These are phyloP conservation scores for Phaeosphaeriaceae sp. DNA, from an alignment of 2,329 filamentous ascomycete species.

Conservation along the genomic window DNA sequence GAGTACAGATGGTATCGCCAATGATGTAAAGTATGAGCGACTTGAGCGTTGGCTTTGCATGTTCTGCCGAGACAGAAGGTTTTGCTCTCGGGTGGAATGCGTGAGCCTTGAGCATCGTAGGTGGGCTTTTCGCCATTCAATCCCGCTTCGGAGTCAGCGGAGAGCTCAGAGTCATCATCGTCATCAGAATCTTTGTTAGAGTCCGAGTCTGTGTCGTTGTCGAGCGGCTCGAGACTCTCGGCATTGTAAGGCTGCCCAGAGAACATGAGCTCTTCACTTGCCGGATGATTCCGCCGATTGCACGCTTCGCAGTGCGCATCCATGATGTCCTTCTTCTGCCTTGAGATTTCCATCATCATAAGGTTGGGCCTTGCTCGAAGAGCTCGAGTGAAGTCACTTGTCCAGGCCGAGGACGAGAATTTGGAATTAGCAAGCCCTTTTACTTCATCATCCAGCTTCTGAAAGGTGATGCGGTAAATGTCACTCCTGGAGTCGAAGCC, in stretches of 20 bases:
- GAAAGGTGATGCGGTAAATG: constrained; percentile 73
- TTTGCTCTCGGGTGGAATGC: constrained; percentile 35
- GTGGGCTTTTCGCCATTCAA: constrained; percentile 32
- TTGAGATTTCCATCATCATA: constrained; percentile 44
- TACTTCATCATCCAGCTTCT: constrained; percentile 75
- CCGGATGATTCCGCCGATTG: constrained; percentile 71
- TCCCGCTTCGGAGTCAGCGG: constrained; percentile 23
- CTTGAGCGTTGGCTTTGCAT: constrained; percentile 70
- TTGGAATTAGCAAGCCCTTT: constrained; percentile 72
- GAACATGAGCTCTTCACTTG: constrained; percentile 69
- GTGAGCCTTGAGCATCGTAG: constrained; percentile 36
- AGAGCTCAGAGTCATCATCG: constrained; percentile 31
- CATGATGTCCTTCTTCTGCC: constrained; percentile 17
- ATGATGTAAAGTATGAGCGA: constrained; percentile 75
- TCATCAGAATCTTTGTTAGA: constrained; percentile 27
- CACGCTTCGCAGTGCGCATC: constrained; percentile 69
- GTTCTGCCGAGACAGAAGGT: constrained; percentile 41
- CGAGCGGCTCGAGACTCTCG: constrained; percentile 69
- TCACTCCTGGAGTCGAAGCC: constrained; percentile 68
- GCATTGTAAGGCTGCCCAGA: constrained; percentile 70
- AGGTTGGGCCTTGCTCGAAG: constrained; percentile 70
- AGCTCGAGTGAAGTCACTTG: constrained; percentile 67
- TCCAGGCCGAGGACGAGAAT: constrained; percentile 76
- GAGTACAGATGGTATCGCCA: constrained; percentile 79
- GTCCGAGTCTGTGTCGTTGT: constrained; percentile 47